These are phyloP conservation scores for Magnusiomyces fungicola DNA, from an alignment of 1,139 yeast genomes.

Conservation along the genomic window DNA sequence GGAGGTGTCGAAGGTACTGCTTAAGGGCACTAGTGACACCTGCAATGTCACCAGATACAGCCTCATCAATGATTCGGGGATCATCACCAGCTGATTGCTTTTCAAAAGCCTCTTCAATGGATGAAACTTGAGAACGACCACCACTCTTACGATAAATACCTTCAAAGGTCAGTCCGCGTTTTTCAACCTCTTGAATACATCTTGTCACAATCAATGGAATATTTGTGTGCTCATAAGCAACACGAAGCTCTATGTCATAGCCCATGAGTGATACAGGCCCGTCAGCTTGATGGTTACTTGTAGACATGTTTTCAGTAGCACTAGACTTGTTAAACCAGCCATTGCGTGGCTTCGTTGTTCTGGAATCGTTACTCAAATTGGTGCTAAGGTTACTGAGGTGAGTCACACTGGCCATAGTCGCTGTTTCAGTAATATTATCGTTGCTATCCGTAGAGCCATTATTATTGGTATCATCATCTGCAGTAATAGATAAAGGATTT, in stretches of 20 bases:
- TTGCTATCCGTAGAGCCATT: constrained; percentile 15
- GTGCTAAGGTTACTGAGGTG: constrained; percentile 6
- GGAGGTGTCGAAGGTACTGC: constrained; percentile 75
- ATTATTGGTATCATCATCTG: constrained; percentile 13
- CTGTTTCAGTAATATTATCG: background rate
- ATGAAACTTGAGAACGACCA: constrained; percentile 65
- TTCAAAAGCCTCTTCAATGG: constrained; percentile 40
- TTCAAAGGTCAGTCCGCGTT: constrained; percentile 62
- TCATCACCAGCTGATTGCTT: constrained; percentile 26
- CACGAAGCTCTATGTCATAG: constrained; percentile 23
- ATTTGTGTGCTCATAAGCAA: constrained; percentile 49
- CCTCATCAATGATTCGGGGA: constrained; percentile 23
- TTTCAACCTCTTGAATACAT: constrained; percentile 75
- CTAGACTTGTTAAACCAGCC: constrained; percentile 15
- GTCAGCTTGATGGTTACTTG: background rate
- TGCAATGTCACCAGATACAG: constrained; percentile 63
- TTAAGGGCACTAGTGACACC: constrained; percentile 84
- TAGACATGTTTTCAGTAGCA: background rate
- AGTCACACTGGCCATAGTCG: no score
- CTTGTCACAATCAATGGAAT: constrained; percentile 67
- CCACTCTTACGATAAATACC: constrained; percentile 93
- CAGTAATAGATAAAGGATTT: constrained; percentile 1
- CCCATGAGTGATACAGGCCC: constrained; percentile 23
- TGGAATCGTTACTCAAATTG: constrained; percentile 10
- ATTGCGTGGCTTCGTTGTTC: constrained; percentile 8